Evolutionary conservation across 2,329 filamentous ascomycete genomes (phyloP).

Genomic region (Sclerotiophoma versabilis): DNA sequence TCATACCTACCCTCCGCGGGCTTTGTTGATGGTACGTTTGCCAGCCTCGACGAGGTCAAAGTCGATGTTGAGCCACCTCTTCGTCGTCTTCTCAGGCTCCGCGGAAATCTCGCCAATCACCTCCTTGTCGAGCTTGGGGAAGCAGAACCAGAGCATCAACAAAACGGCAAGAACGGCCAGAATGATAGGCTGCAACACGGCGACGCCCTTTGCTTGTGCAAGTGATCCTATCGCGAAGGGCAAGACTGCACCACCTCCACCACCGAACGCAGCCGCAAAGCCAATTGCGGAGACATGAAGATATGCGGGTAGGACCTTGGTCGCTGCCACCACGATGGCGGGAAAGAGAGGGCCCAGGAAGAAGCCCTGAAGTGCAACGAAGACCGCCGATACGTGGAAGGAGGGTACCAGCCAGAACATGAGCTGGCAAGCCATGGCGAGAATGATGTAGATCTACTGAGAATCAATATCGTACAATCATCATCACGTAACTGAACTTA

Average conservation of each 20-base stretch:
- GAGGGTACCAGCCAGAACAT: slow-evolving; percentile 80
- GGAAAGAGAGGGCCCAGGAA: slow-evolving; percentile 81
- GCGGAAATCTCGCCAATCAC: slow-evolving; percentile 3
- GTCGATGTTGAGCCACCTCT: slow-evolving; percentile 28
- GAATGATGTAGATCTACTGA: slow-evolving; percentile 63
- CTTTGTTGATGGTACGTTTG: slow-evolving; percentile 24
- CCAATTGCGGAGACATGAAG: slow-evolving; percentile 80
- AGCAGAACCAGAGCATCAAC: slow-evolving; percentile 57
- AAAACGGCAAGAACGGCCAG: slow-evolving; percentile 59
- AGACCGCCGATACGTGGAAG: slow-evolving; percentile 73
- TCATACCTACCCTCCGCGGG: slow-evolving; percentile 3
- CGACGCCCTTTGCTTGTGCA: slow-evolving; percentile 64
- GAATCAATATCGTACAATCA: slow-evolving; percentile 36
- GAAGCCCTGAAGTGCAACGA: slow-evolving; percentile 75
- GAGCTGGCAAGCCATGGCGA: slow-evolving; percentile 68
- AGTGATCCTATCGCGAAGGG: slow-evolving; percentile 71
- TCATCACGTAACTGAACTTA: slow-evolving; percentile 20
- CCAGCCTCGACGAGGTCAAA: slow-evolving; percentile 30
- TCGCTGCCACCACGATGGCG: slow-evolving; percentile 72
- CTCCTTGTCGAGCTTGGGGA: slow-evolving; percentile 25
- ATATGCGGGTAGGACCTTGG: slow-evolving; percentile 73
- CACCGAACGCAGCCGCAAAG: slow-evolving; percentile 77
- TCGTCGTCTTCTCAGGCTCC: not conserved
- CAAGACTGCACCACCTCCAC: slow-evolving; percentile 70
- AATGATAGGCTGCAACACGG: slow-evolving; percentile 64